These are phyloP conservation scores for Gentiana dahurica DNA, from an alignment of 257 asterid species.

Conservation along the genomic window DNA sequence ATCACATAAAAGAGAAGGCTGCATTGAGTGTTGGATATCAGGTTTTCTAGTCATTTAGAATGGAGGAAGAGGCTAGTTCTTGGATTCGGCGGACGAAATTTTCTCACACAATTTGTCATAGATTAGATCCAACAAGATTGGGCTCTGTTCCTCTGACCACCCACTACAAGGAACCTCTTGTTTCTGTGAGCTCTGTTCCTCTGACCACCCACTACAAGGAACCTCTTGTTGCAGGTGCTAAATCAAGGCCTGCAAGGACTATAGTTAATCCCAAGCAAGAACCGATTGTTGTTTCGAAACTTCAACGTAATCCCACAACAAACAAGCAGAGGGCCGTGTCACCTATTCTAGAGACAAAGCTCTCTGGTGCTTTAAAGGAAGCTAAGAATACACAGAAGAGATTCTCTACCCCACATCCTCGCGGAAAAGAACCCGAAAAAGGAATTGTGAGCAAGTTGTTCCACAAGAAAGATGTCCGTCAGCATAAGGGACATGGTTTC, in stretches of 20 bases:
- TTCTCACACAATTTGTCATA: conserved; percentile 78
- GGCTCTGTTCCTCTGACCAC: conserved; percentile 29
- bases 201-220: conserved; percentile 24
- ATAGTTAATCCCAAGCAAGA: conserved; percentile 18
- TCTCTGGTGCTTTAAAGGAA: conserved; percentile 63
- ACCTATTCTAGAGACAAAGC: conserved; percentile 51
- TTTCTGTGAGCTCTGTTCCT: conserved; percentile 17
- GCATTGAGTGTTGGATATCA: conserved; percentile 8
- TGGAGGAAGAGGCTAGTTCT: conserved; percentile 79
- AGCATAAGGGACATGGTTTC: conserved; percentile 7
- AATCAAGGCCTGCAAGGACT: conserved; percentile 25
- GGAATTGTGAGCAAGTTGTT: conserved; percentile 15
- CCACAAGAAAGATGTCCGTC: conserved; percentile 17
- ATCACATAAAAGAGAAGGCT: conserved; percentile 9
- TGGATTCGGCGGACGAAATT: conserved; percentile 86
- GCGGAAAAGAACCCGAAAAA: conserved; percentile 15
- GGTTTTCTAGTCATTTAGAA: conserved; percentile 17
- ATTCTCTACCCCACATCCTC: conserved; percentile 28
- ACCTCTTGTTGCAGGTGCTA: conserved; percentile 14
- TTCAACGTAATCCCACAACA: conserved; percentile 32
- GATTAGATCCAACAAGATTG: conserved; percentile 56
- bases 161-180: conserved; percentile 13
- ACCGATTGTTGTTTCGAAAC: conserved; percentile 20
- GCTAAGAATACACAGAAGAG: conserved; percentile 51
- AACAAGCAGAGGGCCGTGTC: conserved; percentile 62